Base-by-base conservation (phyloP, 257 asterid genomes). In the Handroanthus guayacan region DNA sequence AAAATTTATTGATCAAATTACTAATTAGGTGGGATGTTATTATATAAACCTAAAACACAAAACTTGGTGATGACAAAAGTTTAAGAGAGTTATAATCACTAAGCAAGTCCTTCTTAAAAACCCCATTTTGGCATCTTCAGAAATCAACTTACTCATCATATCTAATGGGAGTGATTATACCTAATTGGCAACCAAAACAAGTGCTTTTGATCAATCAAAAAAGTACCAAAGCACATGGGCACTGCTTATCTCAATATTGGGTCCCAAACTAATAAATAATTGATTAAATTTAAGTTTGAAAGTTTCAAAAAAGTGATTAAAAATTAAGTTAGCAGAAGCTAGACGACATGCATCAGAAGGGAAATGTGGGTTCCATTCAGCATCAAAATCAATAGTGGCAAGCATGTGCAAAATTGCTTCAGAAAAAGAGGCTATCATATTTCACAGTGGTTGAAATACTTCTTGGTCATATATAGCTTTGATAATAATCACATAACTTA, bases 161-260 rank as follows among this genome's bases (percentile, higher is more conserved):
- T 84, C 78, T 73, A 79, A 81, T 77, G 73, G 73, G 38, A 76
- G 66, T 80, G 81, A 79, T 81, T 80, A 69, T 71, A 77, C 85
- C 74, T 71, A 81, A 84, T 80, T 81, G 79, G 88, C 79, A 77
- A 78, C 71, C 86, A 80, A 78, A 78, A 67, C 45, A 37, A 72
- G 41, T 79, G 75, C 71, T 63, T 68, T 70, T 11, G 74, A 48
- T 82, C 79, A 71, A 79, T 71, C 72, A 71, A 68, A 62, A 78
- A 79, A 74, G 71, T 69, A 38, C 58, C 69, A 25, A 78, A 70
- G 88, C 89, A 89, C 91, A 89, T 88, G 90, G 89, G 66, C 68
- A 39, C 71, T 76, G 55, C 61, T 54, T 36, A 76, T 74, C 82
- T 10, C 60, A 65, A 78, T 10, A 51, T 58, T 79, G 72, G 89